Conservation (phyloP, 2,329 filamentous ascomycete species). For the Proliferodiscus dingleyae region DNA sequence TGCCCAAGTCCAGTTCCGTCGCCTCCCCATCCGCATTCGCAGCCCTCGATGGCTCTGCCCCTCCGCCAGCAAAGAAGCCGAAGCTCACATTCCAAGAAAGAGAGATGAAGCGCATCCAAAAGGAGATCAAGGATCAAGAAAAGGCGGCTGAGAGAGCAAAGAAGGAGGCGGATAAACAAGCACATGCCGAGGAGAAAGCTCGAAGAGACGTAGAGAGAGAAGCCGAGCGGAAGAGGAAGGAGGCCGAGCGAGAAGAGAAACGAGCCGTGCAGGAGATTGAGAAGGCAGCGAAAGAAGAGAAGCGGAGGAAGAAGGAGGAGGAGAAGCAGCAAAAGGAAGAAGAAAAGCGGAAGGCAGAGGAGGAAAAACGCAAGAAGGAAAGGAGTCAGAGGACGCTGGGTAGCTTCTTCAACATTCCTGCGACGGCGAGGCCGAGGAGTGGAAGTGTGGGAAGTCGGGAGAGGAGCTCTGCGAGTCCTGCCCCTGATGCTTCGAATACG, state of each 20-base stretch:
- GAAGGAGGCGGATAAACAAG: slow-evolving; percentile 28
- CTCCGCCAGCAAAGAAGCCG: slow-evolving; percentile 23
- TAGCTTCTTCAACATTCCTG: slow-evolving; percentile 21
- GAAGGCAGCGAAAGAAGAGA: slow-evolving; percentile 33
- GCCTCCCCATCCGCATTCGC: slow-evolving; percentile 18
- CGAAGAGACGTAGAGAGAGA: slow-evolving; percentile 35
- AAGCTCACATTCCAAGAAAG: slow-evolving; percentile 28
- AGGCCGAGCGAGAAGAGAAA: slow-evolving; percentile 33
- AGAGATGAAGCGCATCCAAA: slow-evolving; percentile 35
- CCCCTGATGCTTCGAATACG: slow-evolving; percentile 12
- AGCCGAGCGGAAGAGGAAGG: slow-evolving; percentile 33
- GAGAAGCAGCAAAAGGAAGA: slow-evolving; percentile 33
- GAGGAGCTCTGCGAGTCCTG: slow-evolving; percentile 24
- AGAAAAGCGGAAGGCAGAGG: slow-evolving; percentile 39
- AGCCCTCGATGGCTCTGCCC: slow-evolving; percentile 15
- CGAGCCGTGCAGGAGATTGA: slow-evolving; percentile 21
- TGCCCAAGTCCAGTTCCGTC: not conserved
- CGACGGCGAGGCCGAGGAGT: slow-evolving; percentile 7
- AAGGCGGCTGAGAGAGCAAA: slow-evolving; percentile 31
- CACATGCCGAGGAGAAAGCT: slow-evolving; percentile 30
- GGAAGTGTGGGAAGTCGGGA: slow-evolving; percentile 20
- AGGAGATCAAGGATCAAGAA: slow-evolving; percentile 25
- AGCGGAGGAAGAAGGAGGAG: slow-evolving; percentile 33
- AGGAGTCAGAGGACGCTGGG: slow-evolving; percentile 40
- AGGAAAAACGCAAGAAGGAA: slow-evolving; percentile 43